Evolutionary conservation across 495 filamentous ascomycete species (phyloP).

Genomic region (Articulospora tetracladia): DNA sequence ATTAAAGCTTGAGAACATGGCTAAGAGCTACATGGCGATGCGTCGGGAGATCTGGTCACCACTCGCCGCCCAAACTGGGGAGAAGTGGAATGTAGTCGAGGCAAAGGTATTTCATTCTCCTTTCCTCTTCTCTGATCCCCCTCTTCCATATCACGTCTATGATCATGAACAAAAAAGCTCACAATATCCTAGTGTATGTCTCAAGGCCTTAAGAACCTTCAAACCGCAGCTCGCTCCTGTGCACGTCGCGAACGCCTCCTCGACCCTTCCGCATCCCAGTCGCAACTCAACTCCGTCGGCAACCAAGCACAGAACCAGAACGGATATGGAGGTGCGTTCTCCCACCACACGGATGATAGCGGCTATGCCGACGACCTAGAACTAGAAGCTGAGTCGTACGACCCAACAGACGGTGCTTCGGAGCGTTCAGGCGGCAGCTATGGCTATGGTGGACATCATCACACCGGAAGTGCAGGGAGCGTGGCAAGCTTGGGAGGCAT

Average conservation of each 20-base stretch:
- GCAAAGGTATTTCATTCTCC: conserved; percentile 57
- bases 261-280: conserved; percentile 10
- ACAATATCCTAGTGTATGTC: conserved; percentile 45
- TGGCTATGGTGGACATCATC: conserved; percentile 4
- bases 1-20: conserved; percentile 59
- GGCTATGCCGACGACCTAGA: conserved; percentile 16
- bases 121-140: too few relatives aligned
- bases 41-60: conserved; percentile 69
- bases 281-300: background rate
- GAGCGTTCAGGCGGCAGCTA: conserved; percentile 1
- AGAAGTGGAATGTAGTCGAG: conserved; percentile 70
- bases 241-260: conserved; percentile 46
- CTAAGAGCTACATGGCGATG: conserved; percentile 63
- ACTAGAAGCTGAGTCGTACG: conserved; percentile 19
- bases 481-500: conserved; percentile 7
- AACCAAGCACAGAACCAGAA: background rate
- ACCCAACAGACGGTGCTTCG: background rate
- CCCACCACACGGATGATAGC: conserved; percentile 14
- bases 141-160: background rate
- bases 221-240: conserved; percentile 45
- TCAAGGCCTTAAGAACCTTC: conserved; percentile 55
- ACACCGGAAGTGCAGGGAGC: conserved; percentile 13
- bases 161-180: background rate
- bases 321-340: conserved; percentile 1
- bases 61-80: conserved; percentile 56